These are phyloP conservation scores for Penicillium goetzii DNA, from an alignment of 495 filamentous ascomycete species.

Conservation along the genomic window DNA sequence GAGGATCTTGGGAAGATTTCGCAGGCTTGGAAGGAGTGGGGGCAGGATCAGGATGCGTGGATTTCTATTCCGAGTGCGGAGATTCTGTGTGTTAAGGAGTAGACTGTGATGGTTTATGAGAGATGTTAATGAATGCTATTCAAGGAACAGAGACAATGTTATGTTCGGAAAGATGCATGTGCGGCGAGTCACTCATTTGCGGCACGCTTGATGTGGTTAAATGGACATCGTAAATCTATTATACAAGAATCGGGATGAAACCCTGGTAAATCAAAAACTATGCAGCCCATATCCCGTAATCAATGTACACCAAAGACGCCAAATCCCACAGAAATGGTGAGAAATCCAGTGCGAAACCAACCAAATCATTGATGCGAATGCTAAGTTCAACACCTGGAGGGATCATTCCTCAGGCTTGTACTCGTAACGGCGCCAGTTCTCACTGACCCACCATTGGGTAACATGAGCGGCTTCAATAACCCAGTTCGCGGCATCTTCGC, in stretches of 20 bases:
- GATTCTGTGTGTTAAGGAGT: conserved; percentile 47
- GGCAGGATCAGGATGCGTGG: conserved; percentile 51
- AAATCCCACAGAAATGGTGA: neutral
- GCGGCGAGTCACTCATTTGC: neutral
- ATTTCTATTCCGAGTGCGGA: conserved; percentile 50
- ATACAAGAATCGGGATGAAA: conserved; percentile 1
- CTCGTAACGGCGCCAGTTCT: conserved; percentile 41
- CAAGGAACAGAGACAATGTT: neutral
- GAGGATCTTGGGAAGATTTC: conserved; percentile 50
- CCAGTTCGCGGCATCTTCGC: conserved; percentile 43
- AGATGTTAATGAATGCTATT: neutral
- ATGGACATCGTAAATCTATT: neutral
- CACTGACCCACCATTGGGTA: conserved; percentile 41
- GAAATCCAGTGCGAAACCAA: neutral
- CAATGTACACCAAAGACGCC: conserved; percentile 7
- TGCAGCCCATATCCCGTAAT: neutral
- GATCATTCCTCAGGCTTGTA: conserved; percentile 27
- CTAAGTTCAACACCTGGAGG: neutral
- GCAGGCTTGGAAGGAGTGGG: conserved; percentile 49
- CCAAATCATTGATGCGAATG: neutral
- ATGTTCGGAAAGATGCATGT: neutral
- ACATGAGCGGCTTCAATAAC: conserved; percentile 43
- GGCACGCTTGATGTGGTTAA: neutral
- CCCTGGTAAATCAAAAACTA: neutral
- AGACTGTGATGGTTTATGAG: conserved; percentile 5